phyloP scores from a whole-genome alignment of 257 asterid genomes.

The Penstemon newberryi region DNA sequence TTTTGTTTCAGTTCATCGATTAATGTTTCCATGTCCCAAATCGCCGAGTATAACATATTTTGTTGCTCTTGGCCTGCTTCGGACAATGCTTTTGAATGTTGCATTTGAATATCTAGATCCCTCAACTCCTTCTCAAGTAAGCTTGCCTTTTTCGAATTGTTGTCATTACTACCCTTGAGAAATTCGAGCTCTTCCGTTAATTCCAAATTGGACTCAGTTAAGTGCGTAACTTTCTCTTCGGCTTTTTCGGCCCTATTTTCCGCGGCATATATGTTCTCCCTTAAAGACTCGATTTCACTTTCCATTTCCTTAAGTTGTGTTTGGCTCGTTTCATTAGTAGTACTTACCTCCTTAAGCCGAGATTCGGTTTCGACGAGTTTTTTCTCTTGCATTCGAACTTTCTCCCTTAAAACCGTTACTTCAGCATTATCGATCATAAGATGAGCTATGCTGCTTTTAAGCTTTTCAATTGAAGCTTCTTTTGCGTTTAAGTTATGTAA shows the following conservation, averaged over 20 bases:
- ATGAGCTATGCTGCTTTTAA: slow-evolving; percentile 36
- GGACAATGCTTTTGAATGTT: slow-evolving; percentile 68
- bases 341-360: slow-evolving; percentile 27
- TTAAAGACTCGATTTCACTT: slow-evolving; percentile 32
- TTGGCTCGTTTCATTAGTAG: slow-evolving; percentile 20
- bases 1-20: slow-evolving; percentile 88
- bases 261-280: slow-evolving; percentile 25
- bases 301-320: slow-evolving; percentile 22
- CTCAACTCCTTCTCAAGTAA: slow-evolving; percentile 65
- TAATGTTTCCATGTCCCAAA: slow-evolving; percentile 96
- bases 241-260: slow-evolving; percentile 30
- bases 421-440: slow-evolving; percentile 50
- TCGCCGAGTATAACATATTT: slow-evolving; percentile 78
- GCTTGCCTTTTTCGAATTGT: slow-evolving; percentile 54
- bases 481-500: slow-evolving; percentile 44
- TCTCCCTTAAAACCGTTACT: slow-evolving; percentile 49
- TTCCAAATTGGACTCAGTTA: slow-evolving; percentile 72
- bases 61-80: slow-evolving; percentile 92
- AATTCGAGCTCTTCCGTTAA: slow-evolving; percentile 71
- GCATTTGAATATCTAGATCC: slow-evolving; percentile 66
- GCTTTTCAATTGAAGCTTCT: slow-evolving; percentile 45
- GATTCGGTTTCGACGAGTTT: slow-evolving; percentile 39
- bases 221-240: slow-evolving; percentile 46
- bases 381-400: slow-evolving; percentile 45
- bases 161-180: slow-evolving; percentile 63